These are phyloP conservation scores for Colletotrichum truncatum DNA, from an alignment of 2,329 filamentous ascomycete genomes.

Conservation along the genomic window DNA sequence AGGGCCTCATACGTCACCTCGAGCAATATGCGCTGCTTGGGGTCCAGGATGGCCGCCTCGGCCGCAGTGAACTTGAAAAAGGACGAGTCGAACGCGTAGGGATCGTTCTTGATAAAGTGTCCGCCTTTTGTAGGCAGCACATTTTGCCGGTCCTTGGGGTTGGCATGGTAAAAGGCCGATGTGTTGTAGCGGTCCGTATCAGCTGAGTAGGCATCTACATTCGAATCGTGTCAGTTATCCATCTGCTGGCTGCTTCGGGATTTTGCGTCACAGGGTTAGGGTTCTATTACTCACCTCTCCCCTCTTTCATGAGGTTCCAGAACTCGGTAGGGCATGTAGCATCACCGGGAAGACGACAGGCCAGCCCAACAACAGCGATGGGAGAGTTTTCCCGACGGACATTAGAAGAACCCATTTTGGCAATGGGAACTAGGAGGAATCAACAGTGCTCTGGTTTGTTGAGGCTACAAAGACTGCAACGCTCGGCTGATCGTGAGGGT, in stretches of 20 bases:
- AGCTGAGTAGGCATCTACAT: background rate
- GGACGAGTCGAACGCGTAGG: constrained; percentile 42
- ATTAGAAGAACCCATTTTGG: background rate
- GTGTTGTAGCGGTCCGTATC: background rate
- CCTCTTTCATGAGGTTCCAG: constrained; percentile 46
- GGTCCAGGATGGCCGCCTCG: constrained; percentile 46
- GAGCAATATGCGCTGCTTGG: constrained; percentile 34
- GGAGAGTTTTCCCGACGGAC: constrained; percentile 38
- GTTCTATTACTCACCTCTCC: constrained; percentile 19
- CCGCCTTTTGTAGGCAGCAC: constrained; percentile 29
- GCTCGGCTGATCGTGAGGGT: background rate
- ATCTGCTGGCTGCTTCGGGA: background rate
- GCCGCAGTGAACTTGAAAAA: constrained; percentile 51
- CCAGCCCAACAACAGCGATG: constrained; percentile 53
- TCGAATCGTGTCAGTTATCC: background rate
- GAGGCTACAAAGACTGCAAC: background rate
- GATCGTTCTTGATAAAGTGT: constrained; percentile 37
- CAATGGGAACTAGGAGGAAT: background rate
- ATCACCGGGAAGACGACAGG: constrained; percentile 51
- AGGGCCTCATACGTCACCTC: constrained; percentile 34
- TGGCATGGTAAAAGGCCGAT: constrained; percentile 1
- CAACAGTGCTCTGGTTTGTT: background rate
- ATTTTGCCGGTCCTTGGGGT: constrained; percentile 4
- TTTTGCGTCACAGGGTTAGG: background rate
- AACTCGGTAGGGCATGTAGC: constrained; percentile 42